Evolutionary conservation across 2,329 filamentous ascomycete genomes (phyloP), one percentile per base, ranked within the genome.

Genomic region (Alternaria alternata): DNA sequence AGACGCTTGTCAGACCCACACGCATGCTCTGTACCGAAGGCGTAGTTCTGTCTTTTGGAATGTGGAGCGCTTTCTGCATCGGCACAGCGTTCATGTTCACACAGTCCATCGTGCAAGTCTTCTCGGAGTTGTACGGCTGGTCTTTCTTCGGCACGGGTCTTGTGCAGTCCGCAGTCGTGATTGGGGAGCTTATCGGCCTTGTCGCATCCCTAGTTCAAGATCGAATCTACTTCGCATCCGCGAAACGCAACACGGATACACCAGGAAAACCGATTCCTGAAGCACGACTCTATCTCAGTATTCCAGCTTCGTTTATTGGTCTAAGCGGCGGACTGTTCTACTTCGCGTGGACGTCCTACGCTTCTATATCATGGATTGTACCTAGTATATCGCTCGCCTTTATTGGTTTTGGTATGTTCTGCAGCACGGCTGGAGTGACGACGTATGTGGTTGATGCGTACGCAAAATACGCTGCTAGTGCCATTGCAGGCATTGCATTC

Each of bases 391-490:
- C 83, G 0, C 75, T 86, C 2, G 74, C 69, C 0, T 78, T 85
- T 66, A 80, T 85, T 1, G 84, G 84, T 0, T 82, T 82, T 26
- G 84, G 83, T 2, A 83, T 82, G 65, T 82, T 82, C 12, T 75
- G 78, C 32, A 80, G 85, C 8, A 79, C 84, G 0, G 73, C 77
- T 1, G 81, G 79, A 0, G 79, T 84, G 16, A 79, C 80, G 18
- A 80, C 81, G 57, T 86, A 86, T 52, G 73, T 85, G 14, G 78
- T 82, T 2, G 84, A 86, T 66, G 77, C 81, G 2, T 86, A 86
- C 60, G 77, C 79, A 2, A 81, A 80, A 51, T 85, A 84, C 60
- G 82, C 83, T 4, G 83, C 79, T 1, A 84, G 81, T 36, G 82
- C 83, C 0, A 78, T 85, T 26, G 83, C 81, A 4, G 83, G 81